Conservation (phyloP, 768 basidiomycete species). For the Auricularia cornea region DNA sequence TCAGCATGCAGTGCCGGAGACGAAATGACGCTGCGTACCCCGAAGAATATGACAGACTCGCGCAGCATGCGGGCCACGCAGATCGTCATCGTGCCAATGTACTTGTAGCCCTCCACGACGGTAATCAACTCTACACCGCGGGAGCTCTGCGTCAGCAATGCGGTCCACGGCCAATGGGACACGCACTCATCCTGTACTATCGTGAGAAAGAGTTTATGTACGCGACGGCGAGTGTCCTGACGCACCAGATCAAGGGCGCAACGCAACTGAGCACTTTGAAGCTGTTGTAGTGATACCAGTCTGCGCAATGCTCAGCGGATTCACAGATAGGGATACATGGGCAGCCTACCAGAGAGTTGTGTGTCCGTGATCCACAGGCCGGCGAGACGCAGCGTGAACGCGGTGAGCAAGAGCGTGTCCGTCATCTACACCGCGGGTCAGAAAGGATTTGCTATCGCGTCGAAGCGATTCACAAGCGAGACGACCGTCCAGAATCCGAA, state of each 20-base stretch:
- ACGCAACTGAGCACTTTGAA: conserved; percentile 88
- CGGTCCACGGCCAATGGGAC: not conserved
- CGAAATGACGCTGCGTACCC: conserved; percentile 34
- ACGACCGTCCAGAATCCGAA: conserved; percentile 74
- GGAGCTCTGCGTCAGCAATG: conserved; percentile 1
- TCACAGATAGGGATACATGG: not conserved
- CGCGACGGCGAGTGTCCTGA: conserved; percentile 1
- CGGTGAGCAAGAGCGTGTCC: conserved; percentile 60
- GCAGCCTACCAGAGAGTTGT: conserved; percentile 11
- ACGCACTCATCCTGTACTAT: conserved; percentile 88
- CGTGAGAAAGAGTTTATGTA: not conserved
- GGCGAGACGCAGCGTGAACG: conserved; percentile 63
- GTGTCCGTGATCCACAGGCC: conserved; percentile 33
- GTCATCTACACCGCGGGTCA: conserved; percentile 38
- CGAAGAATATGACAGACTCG: conserved; percentile 88
- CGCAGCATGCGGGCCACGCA: conserved; percentile 89
- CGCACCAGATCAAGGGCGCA: conserved; percentile 80
- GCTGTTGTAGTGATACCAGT: conserved; percentile 45
- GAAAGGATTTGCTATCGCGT: not conserved
- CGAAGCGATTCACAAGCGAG: conserved; percentile 30
- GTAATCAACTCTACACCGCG: conserved; percentile 56
- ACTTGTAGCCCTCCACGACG: conserved; percentile 77
- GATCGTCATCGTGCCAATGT: conserved; percentile 90
- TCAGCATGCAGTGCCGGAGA: conserved; percentile 3
- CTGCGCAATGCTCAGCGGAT: not conserved